Conservation (phyloP, 345 rosid species). For the Diplotaxis tenuifolia region DNA sequence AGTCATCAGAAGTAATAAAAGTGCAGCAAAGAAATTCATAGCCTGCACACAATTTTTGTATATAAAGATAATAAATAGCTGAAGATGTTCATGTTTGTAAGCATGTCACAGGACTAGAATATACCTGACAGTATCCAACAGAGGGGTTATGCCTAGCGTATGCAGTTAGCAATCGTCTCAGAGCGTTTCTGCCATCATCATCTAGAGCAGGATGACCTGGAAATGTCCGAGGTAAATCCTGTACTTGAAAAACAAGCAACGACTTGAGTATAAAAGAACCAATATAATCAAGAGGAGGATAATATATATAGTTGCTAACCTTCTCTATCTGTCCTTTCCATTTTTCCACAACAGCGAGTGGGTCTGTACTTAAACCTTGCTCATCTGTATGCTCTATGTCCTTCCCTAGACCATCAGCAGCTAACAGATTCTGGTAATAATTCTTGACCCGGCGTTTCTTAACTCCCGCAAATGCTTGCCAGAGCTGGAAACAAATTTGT, state of each 20-base stretch:
- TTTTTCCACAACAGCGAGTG: slow-evolving; percentile 42
- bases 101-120: slow-evolving; percentile 11
- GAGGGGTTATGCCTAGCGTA: slow-evolving; percentile 98
- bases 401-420: slow-evolving; percentile 50
- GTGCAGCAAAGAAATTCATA: slow-evolving; percentile 97
- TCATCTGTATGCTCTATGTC: slow-evolving; percentile 42
- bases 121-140: slow-evolving; percentile 98
- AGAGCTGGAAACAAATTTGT: slow-evolving; percentile 65
- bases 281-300: slow-evolving; percentile 14
- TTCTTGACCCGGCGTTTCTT: slow-evolving; percentile 74
- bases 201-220: slow-evolving; percentile 99
- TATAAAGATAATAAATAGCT: slow-evolving; percentile 1
- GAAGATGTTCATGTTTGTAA: slow-evolving; percentile 1
- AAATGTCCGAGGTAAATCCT: slow-evolving; percentile 98
- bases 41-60: slow-evolving; percentile 52
- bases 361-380: slow-evolving; percentile 36
- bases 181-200: slow-evolving; percentile 91
- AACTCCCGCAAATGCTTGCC: slow-evolving; percentile 98
- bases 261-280: slow-evolving; percentile 17
- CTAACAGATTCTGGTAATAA: slow-evolving; percentile 74
- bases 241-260: slow-evolving; percentile 39
- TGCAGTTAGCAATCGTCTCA: slow-evolving; percentile 92
- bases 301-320: slow-evolving; percentile 13
- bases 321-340: slow-evolving; percentile 39
- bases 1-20: slow-evolving; percentile 91